Conservation (phyloP, 169 alveolate species). For the Eimeria acervulina region DNA sequence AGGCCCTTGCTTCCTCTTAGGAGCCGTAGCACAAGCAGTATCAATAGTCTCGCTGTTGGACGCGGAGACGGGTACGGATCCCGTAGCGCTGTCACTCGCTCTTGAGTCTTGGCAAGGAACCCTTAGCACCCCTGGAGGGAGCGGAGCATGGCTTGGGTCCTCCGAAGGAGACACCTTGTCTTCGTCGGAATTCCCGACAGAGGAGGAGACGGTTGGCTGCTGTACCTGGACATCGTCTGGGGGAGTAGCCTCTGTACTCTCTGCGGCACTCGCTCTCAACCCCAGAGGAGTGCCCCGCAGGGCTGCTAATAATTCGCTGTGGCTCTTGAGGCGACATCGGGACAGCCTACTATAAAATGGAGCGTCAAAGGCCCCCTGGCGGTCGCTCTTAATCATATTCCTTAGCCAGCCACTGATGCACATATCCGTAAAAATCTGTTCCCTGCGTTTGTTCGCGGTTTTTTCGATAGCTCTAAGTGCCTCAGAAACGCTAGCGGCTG, state of each 20-base stretch:
- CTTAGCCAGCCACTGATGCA: neutral
- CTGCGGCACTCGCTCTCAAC: neutral
- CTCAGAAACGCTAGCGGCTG: neutral
- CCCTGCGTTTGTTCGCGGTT: neutral
- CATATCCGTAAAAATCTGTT: neutral
- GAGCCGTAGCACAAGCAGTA: neutral
- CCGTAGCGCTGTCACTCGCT: too few relatives aligned
- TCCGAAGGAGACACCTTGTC: neutral
- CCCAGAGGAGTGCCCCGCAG: neutral
- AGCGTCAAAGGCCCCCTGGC: neutral
- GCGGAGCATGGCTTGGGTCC: neutral
- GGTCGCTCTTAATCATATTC: neutral
- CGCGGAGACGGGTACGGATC: neutral
- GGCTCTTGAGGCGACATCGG: neutral
- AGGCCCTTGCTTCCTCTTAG: neutral
- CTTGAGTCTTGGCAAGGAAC: neutral
- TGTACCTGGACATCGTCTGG: neutral
- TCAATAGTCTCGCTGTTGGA: neutral
- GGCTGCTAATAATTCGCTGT: neutral
- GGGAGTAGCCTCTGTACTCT: neutral
- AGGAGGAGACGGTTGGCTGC: neutral
- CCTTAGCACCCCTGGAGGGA: neutral
- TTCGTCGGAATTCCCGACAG: neutral
- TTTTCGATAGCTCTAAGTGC: neutral
- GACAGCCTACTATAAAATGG: neutral